Conservation (phyloP, 129 eudicot genomes). For the Kitagawia praeruptora region DNA sequence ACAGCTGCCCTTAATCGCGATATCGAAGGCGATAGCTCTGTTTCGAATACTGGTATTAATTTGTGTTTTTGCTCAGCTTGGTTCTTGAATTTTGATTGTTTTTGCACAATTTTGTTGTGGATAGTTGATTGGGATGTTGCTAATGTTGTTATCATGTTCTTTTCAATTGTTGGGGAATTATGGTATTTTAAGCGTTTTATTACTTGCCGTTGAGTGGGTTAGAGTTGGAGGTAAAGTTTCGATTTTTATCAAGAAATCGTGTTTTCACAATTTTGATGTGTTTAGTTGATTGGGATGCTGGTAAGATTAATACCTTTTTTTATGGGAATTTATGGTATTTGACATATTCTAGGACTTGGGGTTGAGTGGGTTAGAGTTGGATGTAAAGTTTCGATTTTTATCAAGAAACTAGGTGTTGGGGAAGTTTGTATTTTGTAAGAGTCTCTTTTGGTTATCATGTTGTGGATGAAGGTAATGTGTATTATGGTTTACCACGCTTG, state of each 20-base stretch:
- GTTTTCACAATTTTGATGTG: neutral
- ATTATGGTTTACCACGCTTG: neutral
- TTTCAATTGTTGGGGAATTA: too few relatives aligned
- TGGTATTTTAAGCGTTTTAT: neutral
- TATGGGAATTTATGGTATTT: too few relatives aligned
- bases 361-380: neutral
- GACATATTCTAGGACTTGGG: neutral
- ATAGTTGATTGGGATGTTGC: neutral
- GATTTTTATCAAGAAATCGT: neutral
- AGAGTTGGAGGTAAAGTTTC: neutral
- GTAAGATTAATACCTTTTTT: neutral
- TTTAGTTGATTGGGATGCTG: neutral
- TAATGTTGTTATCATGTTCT: neutral
- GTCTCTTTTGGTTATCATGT: neutral
- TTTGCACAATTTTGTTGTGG: neutral
- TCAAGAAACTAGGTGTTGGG: neutral
- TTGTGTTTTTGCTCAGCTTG: too few relatives aligned
- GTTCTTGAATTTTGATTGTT: neutral
- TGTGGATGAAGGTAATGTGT: neutral
- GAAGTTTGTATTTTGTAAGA: neutral
- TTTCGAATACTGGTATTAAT: constrained; percentile 23
- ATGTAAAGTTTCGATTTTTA: neutral
- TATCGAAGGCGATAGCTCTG: constrained; percentile 62
- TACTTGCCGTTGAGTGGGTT: neutral
- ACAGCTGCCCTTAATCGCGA: constrained; percentile 92